Evolutionary conservation across 192 early-diverging fungal genomes (phyloP), one percentile per base, ranked within the genome.

Genomic region (Backusella westeae): DNA sequence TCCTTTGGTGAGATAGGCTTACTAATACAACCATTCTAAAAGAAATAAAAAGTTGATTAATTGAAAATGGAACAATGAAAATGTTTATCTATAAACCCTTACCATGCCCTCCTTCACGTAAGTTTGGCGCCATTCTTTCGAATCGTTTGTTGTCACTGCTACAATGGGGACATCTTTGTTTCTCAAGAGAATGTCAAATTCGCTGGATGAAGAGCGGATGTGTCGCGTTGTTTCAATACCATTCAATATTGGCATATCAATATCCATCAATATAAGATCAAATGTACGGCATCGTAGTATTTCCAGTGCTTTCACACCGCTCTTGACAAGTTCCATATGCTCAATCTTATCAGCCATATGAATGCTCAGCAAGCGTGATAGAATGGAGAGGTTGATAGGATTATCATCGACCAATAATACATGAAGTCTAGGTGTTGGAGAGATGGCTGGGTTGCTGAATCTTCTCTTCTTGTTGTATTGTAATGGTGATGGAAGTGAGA

Each of bases 391-490:
- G 75, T 91, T 91, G 82, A 93, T 87, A 34, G 79, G 80, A 77
- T 93, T 93, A 59, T 93, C 91, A 75, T 92, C 91, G 3, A 90
- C 87, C 65, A 91, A 83, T 52, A 92, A 80, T 9, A 90, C 75
- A 56, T 63, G 73, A 10, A 44, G 39, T 32, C 73, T 21, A 17
- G 35, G 52, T 70, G 39, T 32, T 67, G 41, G 75, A 38, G 38
- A 41, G n/a, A 6, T 7, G 21, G n/a, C n/a, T 71, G 53, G 68
- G 21, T 19, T 71, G 42, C 70, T 71, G 42, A 49, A 71, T 29
- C 70, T 29, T 71, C 70, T 71, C 42, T 70, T 52, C 26, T 26
- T 36, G 35, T 26, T 44, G 6, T 14, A 15, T 10, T 38, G 35
- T 23, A 49, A 44, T n/a, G 75, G 68, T 36, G 66, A 67, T 9